These are phyloP conservation scores for Mycena vulgaris DNA, from an alignment of 768 basidiomycete species.

Conservation along the genomic window DNA sequence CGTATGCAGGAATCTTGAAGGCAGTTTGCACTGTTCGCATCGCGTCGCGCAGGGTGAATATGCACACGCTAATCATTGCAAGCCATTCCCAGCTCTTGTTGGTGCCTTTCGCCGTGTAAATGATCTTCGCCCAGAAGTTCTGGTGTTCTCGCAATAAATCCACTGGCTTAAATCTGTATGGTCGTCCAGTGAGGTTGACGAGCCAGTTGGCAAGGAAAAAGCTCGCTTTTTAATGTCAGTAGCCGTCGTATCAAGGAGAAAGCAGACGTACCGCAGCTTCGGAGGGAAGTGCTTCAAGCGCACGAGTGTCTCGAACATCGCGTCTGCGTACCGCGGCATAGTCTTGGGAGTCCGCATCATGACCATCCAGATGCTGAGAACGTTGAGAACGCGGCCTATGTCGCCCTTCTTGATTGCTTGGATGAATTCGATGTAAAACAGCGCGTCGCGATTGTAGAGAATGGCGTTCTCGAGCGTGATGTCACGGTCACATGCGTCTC, in stretches of 20 bases:
- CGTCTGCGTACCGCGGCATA: slow-evolving; percentile 42
- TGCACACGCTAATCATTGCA: slow-evolving; percentile 32
- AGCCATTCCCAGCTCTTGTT: slow-evolving; percentile 39
- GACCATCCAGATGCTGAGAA: slow-evolving; percentile 32
- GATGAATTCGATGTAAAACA: slow-evolving; percentile 6
- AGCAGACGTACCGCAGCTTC: not conserved
- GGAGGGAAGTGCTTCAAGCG: slow-evolving; percentile 17
- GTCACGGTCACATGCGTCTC: not conserved
- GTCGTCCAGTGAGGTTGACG: slow-evolving; percentile 8
- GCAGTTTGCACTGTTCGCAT: not conserved
- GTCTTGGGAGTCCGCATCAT: slow-evolving; percentile 31
- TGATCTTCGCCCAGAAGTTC: slow-evolving; percentile 33
- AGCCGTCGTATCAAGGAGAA: too few relatives aligned
- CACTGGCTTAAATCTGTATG: slow-evolving; percentile 34
- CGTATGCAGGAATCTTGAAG: not conserved
- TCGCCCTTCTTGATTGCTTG: slow-evolving; percentile 42
- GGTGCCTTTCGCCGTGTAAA: slow-evolving; percentile 26
- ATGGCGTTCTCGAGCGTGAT: not conserved
- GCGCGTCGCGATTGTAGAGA: not conserved
- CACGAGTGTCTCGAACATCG: slow-evolving; percentile 25
- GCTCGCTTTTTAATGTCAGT: not conserved
- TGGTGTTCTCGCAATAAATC: slow-evolving; percentile 17
- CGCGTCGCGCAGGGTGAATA: not conserved
- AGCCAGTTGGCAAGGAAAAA: slow-evolving; percentile 10
- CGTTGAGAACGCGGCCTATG: slow-evolving; percentile 38